Conservation (phyloP, 176 grass and related monocot species). For the Triticum turgidum region DNA sequence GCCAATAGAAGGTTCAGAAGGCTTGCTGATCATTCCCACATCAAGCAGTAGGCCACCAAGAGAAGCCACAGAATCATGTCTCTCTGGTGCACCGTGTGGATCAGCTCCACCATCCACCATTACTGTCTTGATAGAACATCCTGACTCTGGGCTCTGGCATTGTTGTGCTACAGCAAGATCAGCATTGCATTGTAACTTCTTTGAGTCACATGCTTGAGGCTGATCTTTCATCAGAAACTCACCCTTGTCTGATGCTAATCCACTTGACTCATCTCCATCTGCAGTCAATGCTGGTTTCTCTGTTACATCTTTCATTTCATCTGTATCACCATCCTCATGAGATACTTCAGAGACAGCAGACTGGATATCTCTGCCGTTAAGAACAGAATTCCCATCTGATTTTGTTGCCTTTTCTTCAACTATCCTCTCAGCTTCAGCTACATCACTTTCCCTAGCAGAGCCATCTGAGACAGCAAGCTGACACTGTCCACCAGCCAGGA, state of each 20-base stretch:
- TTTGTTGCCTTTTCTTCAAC: background rate
- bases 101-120: background rate
- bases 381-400: slow-evolving; percentile 17
- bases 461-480: slow-evolving; percentile 13
- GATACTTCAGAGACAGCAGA: slow-evolving; percentile 19
- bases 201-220: slow-evolving; percentile 6
- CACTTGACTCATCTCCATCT: slow-evolving; percentile 3
- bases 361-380: slow-evolving; percentile 7
- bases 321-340: background rate
- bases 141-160: slow-evolving; percentile 23
- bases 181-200: slow-evolving; percentile 26
- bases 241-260: background rate
- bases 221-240: slow-evolving; percentile 16
- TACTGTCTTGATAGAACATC: slow-evolving; percentile 20
- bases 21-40: slow-evolving; percentile 24
- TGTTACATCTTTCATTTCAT: background rate
- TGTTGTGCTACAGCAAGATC: slow-evolving; percentile 30
- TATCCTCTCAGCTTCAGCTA: background rate
- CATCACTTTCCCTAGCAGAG: background rate
- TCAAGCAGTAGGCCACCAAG: slow-evolving; percentile 33
- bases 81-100: background rate
- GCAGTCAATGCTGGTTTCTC: slow-evolving; percentile 4
- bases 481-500: background rate
- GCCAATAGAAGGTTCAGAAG: slow-evolving; percentile 23
- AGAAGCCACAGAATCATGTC: slow-evolving; percentile 30